Evolutionary conservation across 2,329 filamentous ascomycete species (phyloP), one percentile per base, ranked within the genome.

Genomic region (Curvularia hawaiiensis): DNA sequence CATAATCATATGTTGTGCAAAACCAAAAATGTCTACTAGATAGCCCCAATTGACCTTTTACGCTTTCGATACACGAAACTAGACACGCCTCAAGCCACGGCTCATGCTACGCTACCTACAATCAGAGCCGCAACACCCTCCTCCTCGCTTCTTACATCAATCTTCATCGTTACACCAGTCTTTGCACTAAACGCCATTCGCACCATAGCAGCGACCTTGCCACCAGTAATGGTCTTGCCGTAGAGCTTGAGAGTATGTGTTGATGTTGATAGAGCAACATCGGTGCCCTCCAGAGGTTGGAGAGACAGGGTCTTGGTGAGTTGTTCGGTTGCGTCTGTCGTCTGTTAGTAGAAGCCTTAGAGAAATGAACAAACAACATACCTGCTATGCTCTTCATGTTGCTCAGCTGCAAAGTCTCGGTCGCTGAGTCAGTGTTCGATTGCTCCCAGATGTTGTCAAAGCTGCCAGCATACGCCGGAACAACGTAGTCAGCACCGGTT

Each of bases 401-500:
- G 70, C 88, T 88, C 65, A 97, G 83, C 78, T 94, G 92, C 75
- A 97, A 81, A 38, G 94, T 99, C 81, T 98, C 95, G 63, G 91
- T 90, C 4, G 90, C 90, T 75, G 97, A 91, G 72, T 97, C 92
- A 50, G 93, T 92, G 52, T 91, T 92, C 52, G 94, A 87, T 78
- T 96, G 91, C 77, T 96, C 92, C 94, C 94, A 99, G 47, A 98
- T 86, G 71, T 96, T 92, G 74, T 91, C 92, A 75, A 98, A 99
- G 82, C 92, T 96, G 75, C 93, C 90, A 18, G 93, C 93, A 77
- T 96, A 99, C 2, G 92, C 89, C 20, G 95, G 95, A 47, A 97
- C 85, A 61, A 99, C 88, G 78, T 97, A 99, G 77, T 99, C 95
- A 66, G 92, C 92, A 57, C 94, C 95, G 18, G 87, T 85, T 59